A percentile compares a stretch with the other conserved stretches of the same genome.
These are phyloP conservation scores for Colletotrichum melonis DNA, from an alignment of 2,329 filamentous ascomycete genomes.

Conservation along the genomic window DNA sequence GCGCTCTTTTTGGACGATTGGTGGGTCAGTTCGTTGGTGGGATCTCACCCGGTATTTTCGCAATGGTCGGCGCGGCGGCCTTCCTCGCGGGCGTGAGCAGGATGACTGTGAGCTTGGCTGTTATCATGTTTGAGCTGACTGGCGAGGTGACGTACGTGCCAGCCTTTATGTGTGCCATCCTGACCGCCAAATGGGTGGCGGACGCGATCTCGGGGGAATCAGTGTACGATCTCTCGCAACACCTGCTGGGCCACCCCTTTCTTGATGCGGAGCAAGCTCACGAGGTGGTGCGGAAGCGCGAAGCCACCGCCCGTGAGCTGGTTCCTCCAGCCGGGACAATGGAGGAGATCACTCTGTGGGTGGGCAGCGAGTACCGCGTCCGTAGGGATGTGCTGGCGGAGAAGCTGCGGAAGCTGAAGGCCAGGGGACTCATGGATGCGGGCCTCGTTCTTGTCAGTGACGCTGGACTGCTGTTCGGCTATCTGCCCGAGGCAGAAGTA, in stretches of 20 bases:
- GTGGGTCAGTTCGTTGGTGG: conserved; percentile 51
- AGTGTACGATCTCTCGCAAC: conserved; percentile 71
- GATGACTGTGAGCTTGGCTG: conserved; percentile 68
- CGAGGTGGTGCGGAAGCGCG: conserved; percentile 4
- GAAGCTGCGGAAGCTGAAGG: conserved; percentile 59
- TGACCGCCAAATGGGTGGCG: conserved; percentile 69
- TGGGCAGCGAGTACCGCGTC: conserved; percentile 57
- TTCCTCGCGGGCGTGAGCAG: conserved; percentile 69
- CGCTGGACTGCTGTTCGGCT: conserved; percentile 61
- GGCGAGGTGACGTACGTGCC: conserved; percentile 68
- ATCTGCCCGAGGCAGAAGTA: conserved; percentile 65
- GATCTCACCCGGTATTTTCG: conserved; percentile 69
- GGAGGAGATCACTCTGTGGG: conserved; percentile 64
- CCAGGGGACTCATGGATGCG: conserved; percentile 65
- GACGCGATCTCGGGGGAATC: conserved; percentile 63
- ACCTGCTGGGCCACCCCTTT: conserved; percentile 68
- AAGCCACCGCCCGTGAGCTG: conserved; percentile 54
- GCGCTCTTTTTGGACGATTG: conserved; percentile 67
- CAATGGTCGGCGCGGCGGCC: conserved; percentile 69
- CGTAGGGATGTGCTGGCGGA: conserved; percentile 46
- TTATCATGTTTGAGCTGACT: conserved; percentile 72
- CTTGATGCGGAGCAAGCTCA: conserved; percentile 62
- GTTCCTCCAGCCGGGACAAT: conserved; percentile 65
- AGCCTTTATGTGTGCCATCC: conserved; percentile 69
- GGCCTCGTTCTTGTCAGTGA: conserved; percentile 66